Base-by-base conservation (phyloP, 495 filamentous ascomycete species). In the Penicillium lagena region DNA sequence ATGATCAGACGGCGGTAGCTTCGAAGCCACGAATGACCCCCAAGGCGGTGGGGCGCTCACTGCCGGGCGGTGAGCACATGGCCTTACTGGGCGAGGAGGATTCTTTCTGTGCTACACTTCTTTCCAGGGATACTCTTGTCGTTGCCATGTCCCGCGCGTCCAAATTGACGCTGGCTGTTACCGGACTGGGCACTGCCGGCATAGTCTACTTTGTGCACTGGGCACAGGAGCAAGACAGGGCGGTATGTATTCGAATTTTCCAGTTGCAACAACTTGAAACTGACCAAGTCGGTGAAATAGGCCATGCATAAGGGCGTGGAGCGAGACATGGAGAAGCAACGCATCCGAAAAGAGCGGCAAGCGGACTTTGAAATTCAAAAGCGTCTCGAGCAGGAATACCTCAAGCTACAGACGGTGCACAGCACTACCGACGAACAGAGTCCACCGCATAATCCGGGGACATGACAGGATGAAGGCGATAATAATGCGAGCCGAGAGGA, bases 241-340 rank as follows among this genome's bases (percentile, higher is more conserved):
- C 81, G 60, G 91, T 96, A 68, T 43, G 78, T 64, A 41, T 30
- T 51, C 31, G 29, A 43, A 37, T 11, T 14, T 17, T 29, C 33
- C 46, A 22, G 11, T 33, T 47, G 28, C 12, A 28, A 10, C 31
- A n/a, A 31, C 12, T 3, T 33, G 11, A 43, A 44, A 34, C 40
- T 50, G 14, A 46, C 44, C 37, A 39, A 47, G 47, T 56, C 28
- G 44, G 6, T 17, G 27, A 29, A 22, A 33, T 59, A 95, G 91
- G 86, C 88, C 35, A 99, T 99, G 93, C 93, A 99, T 60, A 79
- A 80, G 45, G 94, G 94, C 12, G 93, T 99, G 7, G 72, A 96
- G 53, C 86, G 90, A 35, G 94, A 97, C 54, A 86, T 95, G 72
- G 90, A 97, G 56, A 91, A 95, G 62, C 90, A 95, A 58, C 80